Evolutionary conservation across 768 basidiomycete genomes (phyloP), one percentile per base, ranked within the genome.

Genomic region (Suillus lakei): DNA sequence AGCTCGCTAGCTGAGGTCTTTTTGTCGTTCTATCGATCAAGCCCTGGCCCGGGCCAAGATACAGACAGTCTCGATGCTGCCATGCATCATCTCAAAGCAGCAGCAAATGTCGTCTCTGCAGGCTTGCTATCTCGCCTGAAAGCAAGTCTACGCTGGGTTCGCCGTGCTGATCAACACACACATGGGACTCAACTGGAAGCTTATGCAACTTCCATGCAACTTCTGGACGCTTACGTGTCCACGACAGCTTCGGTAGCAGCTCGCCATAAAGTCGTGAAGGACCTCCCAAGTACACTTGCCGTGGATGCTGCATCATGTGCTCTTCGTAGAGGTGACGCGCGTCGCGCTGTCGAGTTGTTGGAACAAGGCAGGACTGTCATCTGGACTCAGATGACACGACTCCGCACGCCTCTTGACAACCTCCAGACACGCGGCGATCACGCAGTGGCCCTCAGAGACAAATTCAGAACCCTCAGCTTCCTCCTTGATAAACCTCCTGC

Each of bases 341-440:
- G 67, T 36, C 60, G 55, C 39, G 72, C 74, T 9, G 28, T 76
- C 3, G 72, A 74, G 63, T 72, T 74, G 70, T 56, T 76, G 41
- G 76, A 77, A 50, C 70, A 76, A 59, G n/a, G n/a, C n/a, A n/a
- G n/a, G n/a, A n/a, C n/a, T n/a, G n/a, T n/a, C n/a, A n/a, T n/a
- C n/a, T n/a, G n/a, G n/a, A n/a, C n/a, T n/a, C n/a, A n/a, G n/a
- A n/a, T n/a, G n/a, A n/a, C n/a, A n/a, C n/a, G n/a, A n/a, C n/a
- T n/a, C n/a, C n/a, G n/a, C n/a, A n/a, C n/a, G n/a, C n/a, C n/a
- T n/a, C n/a, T n/a, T n/a, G 74, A 77, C 61, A 64, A 65, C 46
- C 67, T 76, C 23, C 55, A 62, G 15, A 32, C n/a, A 7, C 23
- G 28, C 18, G 61, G 67, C 21, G 7, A 28, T 1, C 30, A 58